A percentile compares a stretch with the other conserved stretches of the same genome.
Conservation (phyloP, 345 rosid genomes). For the Corchorus olitorius region DNA sequence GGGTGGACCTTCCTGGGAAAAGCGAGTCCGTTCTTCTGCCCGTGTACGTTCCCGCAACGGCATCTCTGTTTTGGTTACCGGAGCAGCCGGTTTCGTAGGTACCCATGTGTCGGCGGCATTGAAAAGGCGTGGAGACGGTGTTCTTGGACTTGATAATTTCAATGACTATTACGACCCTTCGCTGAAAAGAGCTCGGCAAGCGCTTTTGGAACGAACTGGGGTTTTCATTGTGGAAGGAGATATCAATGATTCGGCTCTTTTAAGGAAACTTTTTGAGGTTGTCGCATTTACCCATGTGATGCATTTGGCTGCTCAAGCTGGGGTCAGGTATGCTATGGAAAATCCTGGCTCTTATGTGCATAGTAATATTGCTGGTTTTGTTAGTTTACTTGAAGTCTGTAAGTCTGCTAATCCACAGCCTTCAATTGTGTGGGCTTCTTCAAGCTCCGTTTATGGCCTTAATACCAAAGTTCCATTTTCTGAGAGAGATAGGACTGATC, state of each 20-base stretch:
- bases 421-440: slow-evolving; percentile 86
- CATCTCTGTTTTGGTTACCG: slow-evolving; percentile 80
- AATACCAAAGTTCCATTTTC: slow-evolving; percentile 90
- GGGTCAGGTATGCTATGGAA: slow-evolving; percentile 89
- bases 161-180: slow-evolving; percentile 90
- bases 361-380: slow-evolving; percentile 86
- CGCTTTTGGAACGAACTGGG: slow-evolving; percentile 73
- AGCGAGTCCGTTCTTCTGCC: slow-evolving; percentile 66
- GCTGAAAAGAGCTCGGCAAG: slow-evolving; percentile 82
- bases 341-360: slow-evolving; percentile 82
- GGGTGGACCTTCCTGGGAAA: slow-evolving; percentile 86
- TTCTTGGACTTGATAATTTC: slow-evolving; percentile 84
- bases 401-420: slow-evolving; percentile 80
- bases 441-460: slow-evolving; percentile 89
- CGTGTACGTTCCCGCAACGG: slow-evolving; percentile 64
- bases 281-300: slow-evolving; percentile 84
- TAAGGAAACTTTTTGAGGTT: slow-evolving; percentile 73
- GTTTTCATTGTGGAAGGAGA: slow-evolving; percentile 88
- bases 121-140: slow-evolving; percentile 89
- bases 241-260: slow-evolving; percentile 69
- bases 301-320: slow-evolving; percentile 95
- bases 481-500: slow-evolving; percentile 84
- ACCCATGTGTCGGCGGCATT: slow-evolving; percentile 83
- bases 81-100: slow-evolving; percentile 94
- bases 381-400: slow-evolving; percentile 76